A percentile compares a stretch with the other conserved stretches of the same genome.
These are phyloP conservation scores for Aspergillus sclerotialis DNA, from an alignment of 2,329 filamentous ascomycete genomes.

Conservation along the genomic window DNA sequence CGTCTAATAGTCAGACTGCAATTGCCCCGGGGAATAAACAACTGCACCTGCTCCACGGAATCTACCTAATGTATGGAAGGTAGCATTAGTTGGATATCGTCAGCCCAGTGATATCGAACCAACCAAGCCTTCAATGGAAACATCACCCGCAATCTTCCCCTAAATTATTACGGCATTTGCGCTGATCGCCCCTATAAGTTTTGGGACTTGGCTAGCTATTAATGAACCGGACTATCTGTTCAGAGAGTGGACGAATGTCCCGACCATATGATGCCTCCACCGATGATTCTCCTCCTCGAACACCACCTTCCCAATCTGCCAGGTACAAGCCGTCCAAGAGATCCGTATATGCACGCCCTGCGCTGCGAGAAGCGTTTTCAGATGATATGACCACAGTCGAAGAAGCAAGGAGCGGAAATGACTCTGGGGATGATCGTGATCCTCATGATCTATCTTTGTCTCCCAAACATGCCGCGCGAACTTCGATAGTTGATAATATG, in stretches of 20 bases:
- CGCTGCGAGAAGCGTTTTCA: slow-evolving; percentile 36
- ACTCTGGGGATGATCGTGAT: slow-evolving; percentile 35
- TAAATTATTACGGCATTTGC: too few relatives aligned
- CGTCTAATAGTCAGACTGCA: too few relatives aligned
- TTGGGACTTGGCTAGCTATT: too few relatives aligned
- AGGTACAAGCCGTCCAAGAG: slow-evolving; percentile 25
- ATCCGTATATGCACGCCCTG: slow-evolving; percentile 20
- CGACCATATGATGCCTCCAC: slow-evolving; percentile 20
- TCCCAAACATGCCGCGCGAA: slow-evolving; percentile 68
- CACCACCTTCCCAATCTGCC: slow-evolving; percentile 30
- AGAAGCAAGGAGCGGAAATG: slow-evolving; percentile 23
- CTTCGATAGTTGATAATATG: slow-evolving; percentile 94
- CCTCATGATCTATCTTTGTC: slow-evolving; percentile 77
- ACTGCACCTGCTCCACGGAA: too few relatives aligned
- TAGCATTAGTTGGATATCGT: too few relatives aligned
- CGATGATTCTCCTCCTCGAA: slow-evolving; percentile 32
- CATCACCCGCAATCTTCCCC: too few relatives aligned
- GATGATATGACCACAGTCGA: slow-evolving; percentile 29
- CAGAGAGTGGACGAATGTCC: slow-evolving; percentile 17
- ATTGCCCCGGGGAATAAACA: too few relatives aligned
- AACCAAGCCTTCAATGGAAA: too few relatives aligned
- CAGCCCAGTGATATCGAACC: too few relatives aligned
- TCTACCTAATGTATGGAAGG: too few relatives aligned
- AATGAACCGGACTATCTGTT: slow-evolving; percentile 10
- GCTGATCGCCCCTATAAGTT: too few relatives aligned